phyloP scores from a whole-genome alignment of 306 rosid genomes.

The Quercus mongolica region DNA sequence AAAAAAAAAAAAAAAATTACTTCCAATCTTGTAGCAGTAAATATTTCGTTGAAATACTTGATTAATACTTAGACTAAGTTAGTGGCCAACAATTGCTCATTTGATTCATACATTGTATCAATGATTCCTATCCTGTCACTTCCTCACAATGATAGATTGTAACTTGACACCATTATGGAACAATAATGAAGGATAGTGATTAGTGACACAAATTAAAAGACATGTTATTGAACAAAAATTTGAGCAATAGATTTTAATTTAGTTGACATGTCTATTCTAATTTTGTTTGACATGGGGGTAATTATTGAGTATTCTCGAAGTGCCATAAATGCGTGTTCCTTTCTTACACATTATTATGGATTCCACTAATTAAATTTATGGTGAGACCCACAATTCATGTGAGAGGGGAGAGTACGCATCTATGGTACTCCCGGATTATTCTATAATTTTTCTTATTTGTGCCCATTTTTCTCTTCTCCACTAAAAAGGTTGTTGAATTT shows the following conservation, averaged over 20 bases:
- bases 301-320: too few relatives aligned
- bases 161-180: not conserved
- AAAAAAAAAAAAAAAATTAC: too few relatives aligned
- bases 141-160: not conserved
- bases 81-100: not conserved
- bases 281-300: not conserved
- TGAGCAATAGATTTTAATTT: too few relatives aligned
- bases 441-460: not conserved
- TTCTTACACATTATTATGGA: fast-evolving
- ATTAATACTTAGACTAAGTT: not conserved
- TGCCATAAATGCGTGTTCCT: fast-evolving
- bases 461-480: not conserved
- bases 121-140: slow-evolving; percentile 12
- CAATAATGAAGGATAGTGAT: slow-evolving; percentile 8
- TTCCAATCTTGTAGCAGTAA: slow-evolving; percentile 1
- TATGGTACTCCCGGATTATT: too few relatives aligned
- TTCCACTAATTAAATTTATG: too few relatives aligned
- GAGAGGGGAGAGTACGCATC: fast-evolving
- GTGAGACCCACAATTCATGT: fast-evolving
- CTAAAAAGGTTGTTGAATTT: too few relatives aligned
- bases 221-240: not conserved
- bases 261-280: not conserved
- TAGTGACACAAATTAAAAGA: slow-evolving; percentile 1
- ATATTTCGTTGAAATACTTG: not conserved
- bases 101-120: not conserved